These are phyloP conservation scores for Babesia divergens DNA, from an alignment of 169 alveolate genomes.

Conservation along the genomic window DNA sequence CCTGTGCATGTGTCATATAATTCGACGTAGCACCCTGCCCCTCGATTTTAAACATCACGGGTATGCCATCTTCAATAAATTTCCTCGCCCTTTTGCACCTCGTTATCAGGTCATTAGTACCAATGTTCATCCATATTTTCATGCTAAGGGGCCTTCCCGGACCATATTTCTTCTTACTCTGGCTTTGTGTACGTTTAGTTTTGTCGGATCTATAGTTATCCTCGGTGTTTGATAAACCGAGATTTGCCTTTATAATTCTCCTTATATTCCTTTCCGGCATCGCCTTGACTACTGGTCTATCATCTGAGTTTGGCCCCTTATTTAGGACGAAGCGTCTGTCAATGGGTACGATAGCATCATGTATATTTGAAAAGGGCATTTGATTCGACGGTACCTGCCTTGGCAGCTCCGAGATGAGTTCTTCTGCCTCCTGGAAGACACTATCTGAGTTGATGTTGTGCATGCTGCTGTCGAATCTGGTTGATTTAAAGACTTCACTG, in stretches of 20 bases:
- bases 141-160: conserved; percentile 31
- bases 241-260: background rate
- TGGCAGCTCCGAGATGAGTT: conserved; percentile 19
- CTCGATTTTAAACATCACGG: conserved; percentile 27
- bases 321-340: background rate
- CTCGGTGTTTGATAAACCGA: background rate
- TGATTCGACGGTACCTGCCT: background rate
- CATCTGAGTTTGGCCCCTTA: background rate
- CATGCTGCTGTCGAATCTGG: background rate
- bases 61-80: conserved; percentile 31
- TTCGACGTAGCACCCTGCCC: conserved; percentile 15
- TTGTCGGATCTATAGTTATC: background rate
- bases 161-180: conserved; percentile 7
- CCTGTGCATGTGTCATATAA: conserved; percentile 16
- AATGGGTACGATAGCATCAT: background rate
- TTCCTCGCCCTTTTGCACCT: conserved; percentile 41
- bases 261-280: conserved; percentile 3
- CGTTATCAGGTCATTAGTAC: conserved; percentile 29
- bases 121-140: conserved; percentile 37
- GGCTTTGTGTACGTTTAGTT: background rate
- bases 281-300: too few relatives aligned
- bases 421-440: conserved; percentile 30
- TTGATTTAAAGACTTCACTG: background rate
- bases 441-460: background rate
- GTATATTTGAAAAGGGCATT: background rate